Percentiles rank a stretch among this genome's conserved stretches.
Conservation (phyloP, 2,329 filamentous ascomycete species). For the Teratosphaeria gauchensis region DNA sequence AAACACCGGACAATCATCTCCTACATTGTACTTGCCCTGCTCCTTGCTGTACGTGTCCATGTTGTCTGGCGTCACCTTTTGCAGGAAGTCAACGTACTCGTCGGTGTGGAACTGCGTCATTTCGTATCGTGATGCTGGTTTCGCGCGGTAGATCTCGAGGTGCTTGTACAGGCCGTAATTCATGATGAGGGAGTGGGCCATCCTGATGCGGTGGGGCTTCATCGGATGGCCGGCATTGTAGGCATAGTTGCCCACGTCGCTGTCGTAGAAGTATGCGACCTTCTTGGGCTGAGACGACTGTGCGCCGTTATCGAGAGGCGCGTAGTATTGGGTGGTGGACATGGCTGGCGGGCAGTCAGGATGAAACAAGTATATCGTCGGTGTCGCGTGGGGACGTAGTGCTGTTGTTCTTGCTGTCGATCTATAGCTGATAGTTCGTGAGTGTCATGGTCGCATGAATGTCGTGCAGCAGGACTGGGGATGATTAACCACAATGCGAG, state of each 20-base stretch:
- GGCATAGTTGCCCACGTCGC: conserved; percentile 95
- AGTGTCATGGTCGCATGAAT: not conserved
- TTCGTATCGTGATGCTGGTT: conserved; percentile 52
- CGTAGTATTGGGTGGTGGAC: not conserved
- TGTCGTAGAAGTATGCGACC: conserved; percentile 97
- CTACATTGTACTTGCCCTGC: conserved; percentile 67
- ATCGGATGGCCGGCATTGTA: conserved; percentile 69
- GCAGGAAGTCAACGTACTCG: conserved; percentile 62
- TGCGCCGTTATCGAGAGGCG: not conserved
- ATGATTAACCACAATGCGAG: too few relatives aligned
- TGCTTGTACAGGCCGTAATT: conserved; percentile 65
- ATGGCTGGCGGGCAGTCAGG: not conserved
- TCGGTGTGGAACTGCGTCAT: conserved; percentile 68
- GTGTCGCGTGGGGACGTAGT: not conserved
- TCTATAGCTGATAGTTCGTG: not conserved
- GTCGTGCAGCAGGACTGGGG: not conserved
- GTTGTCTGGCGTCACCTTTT: conserved; percentile 93
- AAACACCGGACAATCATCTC: conserved; percentile 55
- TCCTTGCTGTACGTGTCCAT: conserved; percentile 91
- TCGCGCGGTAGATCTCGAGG: conserved; percentile 54
- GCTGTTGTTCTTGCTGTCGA: not conserved
- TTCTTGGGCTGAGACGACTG: conserved; percentile 54
- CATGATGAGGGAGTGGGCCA: conserved; percentile 58
- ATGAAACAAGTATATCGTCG: not conserved
- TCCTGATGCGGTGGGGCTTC: conserved; percentile 59